Evolutionary conservation across 2,329 filamentous ascomycete genomes (phyloP).

Genomic region (Hypoxylon sp.): DNA sequence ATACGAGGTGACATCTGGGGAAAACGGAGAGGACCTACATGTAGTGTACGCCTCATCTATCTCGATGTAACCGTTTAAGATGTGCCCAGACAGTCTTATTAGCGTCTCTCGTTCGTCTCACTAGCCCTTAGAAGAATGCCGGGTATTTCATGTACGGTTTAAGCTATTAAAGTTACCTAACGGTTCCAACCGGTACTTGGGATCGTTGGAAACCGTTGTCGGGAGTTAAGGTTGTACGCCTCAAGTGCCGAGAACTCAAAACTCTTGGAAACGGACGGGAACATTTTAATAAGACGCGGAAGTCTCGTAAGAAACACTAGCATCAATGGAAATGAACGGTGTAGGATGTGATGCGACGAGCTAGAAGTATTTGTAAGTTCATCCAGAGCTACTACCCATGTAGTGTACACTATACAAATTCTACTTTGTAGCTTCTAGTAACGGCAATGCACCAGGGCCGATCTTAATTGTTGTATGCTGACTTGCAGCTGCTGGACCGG

Average conservation of each 20-base stretch:
- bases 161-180: conserved; percentile 38
- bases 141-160: conserved; percentile 25
- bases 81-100: neutral
- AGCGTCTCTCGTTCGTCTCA: neutral
- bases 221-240: conserved; percentile 18
- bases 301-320: neutral
- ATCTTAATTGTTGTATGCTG: conserved; percentile 13
- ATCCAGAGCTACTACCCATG: neutral
- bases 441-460: conserved; percentile 9
- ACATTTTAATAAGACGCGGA: neutral
- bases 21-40: conserved; percentile 25
- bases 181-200: conserved; percentile 22
- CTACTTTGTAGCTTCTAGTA: conserved; percentile 6
- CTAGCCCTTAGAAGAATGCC: conserved; percentile 14
- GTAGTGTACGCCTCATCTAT: conserved; percentile 31
- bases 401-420: too few species aligned
- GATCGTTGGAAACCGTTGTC: conserved; percentile 1
- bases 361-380: neutral
- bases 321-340: neutral
- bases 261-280: conserved; percentile 12
- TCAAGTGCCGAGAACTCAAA: conserved; percentile 32
- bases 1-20: conserved; percentile 32
- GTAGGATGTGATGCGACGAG: neutral
- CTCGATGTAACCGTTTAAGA: conserved; percentile 22
- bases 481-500: conserved; percentile 14